Base-by-base conservation (phyloP, 331 rosid genomes). In the Malus hybrid region DNA sequence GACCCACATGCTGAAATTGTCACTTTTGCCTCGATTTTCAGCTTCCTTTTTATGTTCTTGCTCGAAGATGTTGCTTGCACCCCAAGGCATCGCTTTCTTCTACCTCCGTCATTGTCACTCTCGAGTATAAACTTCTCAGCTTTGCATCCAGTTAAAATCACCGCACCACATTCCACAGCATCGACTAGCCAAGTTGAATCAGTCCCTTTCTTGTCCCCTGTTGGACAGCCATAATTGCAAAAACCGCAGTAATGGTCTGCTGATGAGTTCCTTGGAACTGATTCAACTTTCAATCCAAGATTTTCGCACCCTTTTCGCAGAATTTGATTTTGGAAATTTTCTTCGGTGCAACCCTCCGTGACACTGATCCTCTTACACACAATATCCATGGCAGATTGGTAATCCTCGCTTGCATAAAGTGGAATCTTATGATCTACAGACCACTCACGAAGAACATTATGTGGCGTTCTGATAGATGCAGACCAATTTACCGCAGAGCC, bases 401-500 rank as follows among this genome's bases (percentile, higher is more conserved):
- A 93, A 22, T 80, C 79, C 3, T 91, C 65, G 85, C 86, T 88
- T 42, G 83, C 75, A 7, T 82, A 93, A 70, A 93, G 33, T 16
- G 93, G 86, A 74, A 91, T 69, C 74, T 90, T 91, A 52, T 85
- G 80, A 70, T 87, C 82, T n/a, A 82, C 73, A 20, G 94, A 88
- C 97, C 98, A 93, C 76, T 93, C 97, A 48, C 33, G 80, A 6
- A 87, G 88, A 74, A 93, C 83, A 67, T 85, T 42, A 76, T 87
- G 76, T 2, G 98, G 98, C 65, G 98, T 90, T 85, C 73, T 85
- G 74, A 93, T 86, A 44, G 86, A 87, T 54, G 98, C 98, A 74
- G 98, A 88, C 98, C 96, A 93, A 87, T 93, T 93, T 72, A 93
- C 9, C 39, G 94, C 90, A 16, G 96, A 91, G 64, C 98, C 97